A percentile compares a stretch with the other conserved stretches of the same genome.
Evolutionary conservation across 192 early-diverging fungal genomes (phyloP).

Genomic region (Backusella morwellensis): DNA sequence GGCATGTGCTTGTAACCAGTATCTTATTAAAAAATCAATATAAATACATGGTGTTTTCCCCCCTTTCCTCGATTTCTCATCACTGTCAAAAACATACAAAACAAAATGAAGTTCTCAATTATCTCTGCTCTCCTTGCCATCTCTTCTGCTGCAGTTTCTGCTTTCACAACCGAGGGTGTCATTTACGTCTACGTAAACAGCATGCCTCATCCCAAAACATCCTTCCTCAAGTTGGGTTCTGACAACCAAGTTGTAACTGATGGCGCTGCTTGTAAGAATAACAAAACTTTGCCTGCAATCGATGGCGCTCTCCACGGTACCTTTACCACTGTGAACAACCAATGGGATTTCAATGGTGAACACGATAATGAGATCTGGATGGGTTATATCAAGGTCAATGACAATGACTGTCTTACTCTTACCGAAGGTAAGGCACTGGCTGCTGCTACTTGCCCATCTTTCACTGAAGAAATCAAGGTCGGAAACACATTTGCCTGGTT

Average conservation of each 20-base stretch:
- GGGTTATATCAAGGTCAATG: constrained; percentile 26
- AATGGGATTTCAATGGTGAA: constrained; percentile 29
- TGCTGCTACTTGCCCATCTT: constrained; percentile 20
- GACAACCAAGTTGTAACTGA: constrained; percentile 18
- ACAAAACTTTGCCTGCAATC: constrained; percentile 16
- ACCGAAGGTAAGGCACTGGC: constrained; percentile 17
- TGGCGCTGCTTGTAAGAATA: constrained; percentile 23
- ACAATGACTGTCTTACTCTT: constrained; percentile 18
- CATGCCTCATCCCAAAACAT: constrained; percentile 27
- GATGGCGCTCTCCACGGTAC: constrained; percentile 19
- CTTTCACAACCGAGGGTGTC: background rate
- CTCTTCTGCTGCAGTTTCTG: background rate
- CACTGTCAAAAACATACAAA: background rate
- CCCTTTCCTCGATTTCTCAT: background rate
- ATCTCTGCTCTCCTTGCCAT: constrained; percentile 19
- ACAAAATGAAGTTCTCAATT: constrained; percentile 24
- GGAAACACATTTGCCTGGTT: constrained; percentile 38
- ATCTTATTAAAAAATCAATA: background rate
- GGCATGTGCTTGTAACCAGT: background rate
- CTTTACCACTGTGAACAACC: constrained; percentile 26
- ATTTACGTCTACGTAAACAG: constrained; percentile 31
- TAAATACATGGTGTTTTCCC: background rate
- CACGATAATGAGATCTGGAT: constrained; percentile 26
- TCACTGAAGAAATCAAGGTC: constrained; percentile 25
- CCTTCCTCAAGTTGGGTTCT: constrained; percentile 27